phyloP scores from a whole-genome alignment of 139 green algal genomes.

The Asterochloris erici region DNA sequence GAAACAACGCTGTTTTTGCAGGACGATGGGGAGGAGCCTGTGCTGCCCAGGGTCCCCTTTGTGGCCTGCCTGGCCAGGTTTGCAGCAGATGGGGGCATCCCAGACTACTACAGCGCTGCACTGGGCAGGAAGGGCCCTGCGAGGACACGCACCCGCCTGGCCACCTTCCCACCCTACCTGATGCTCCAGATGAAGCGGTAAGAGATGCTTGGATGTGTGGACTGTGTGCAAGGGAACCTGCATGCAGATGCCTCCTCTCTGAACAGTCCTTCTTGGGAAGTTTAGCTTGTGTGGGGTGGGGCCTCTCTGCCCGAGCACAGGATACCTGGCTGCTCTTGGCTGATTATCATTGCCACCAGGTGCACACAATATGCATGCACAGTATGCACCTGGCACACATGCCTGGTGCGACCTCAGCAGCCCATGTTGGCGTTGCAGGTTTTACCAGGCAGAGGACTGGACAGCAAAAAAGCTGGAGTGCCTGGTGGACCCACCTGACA shows the following conservation, averaged over 20 bases:
- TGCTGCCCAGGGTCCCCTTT: conserved; percentile 80
- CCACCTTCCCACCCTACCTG: conserved; percentile 86
- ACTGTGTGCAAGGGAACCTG: no score
- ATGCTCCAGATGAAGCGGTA: conserved; percentile 77
- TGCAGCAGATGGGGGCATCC: conserved; percentile 52
- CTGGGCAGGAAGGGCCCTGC: conserved; percentile 47
- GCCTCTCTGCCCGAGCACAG: no score
- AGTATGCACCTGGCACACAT: no score
- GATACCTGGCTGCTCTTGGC: no score
- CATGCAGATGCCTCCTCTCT: no score
- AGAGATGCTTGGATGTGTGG: not conserved
- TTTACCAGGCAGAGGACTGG: conserved; percentile 80
- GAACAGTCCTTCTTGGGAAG: no score
- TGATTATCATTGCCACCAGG: no score
- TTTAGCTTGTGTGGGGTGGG: no score
- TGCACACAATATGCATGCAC: no score
- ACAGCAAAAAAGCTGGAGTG: conserved; percentile 87
- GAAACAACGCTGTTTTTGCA: not conserved
- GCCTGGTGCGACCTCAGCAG: no score
- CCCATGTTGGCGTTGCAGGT: conserved; percentile 33
- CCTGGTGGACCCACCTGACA: conserved; percentile 77
- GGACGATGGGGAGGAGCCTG: conserved; percentile 34
- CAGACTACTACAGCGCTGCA: conserved; percentile 78
- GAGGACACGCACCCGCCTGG: conserved; percentile 60
- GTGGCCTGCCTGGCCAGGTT: conserved; percentile 77